Percentiles rank a stretch among this genome's conserved stretches.
These are phyloP conservation scores for Fennellomyces sp. DNA, from an alignment of 371 early-diverging fungal genomes.

Conservation along the genomic window DNA sequence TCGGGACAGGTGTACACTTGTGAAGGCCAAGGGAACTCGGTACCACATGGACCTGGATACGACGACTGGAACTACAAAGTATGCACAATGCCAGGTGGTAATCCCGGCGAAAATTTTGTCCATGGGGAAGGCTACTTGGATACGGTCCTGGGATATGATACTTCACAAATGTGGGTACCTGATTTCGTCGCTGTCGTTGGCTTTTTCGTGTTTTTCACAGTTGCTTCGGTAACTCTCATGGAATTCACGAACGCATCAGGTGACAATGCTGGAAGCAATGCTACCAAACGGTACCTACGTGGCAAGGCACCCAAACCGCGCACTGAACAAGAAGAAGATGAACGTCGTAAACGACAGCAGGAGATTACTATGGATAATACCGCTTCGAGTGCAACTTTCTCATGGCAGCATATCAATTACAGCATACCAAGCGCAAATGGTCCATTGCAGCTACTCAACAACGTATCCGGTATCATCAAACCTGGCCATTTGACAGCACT, in stretches of 20 bases:
- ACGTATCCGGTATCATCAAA: conserved; percentile 52
- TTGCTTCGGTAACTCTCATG: conserved; percentile 40
- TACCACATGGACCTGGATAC: conserved; percentile 62
- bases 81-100: conserved; percentile 62
- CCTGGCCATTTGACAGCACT: conserved; percentile 74
- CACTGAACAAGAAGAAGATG: conserved; percentile 22
- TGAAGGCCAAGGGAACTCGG: conserved; percentile 35
- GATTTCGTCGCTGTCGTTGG: conserved; percentile 31
- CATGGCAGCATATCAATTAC: conserved; percentile 52
- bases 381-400: conserved; percentile 39
- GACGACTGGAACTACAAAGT: conserved; percentile 57
- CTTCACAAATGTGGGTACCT: conserved; percentile 33
- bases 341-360: conserved; percentile 13
- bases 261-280: conserved; percentile 45
- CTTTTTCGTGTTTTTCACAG: conserved; percentile 41
- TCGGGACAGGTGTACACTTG: conserved; percentile 58
- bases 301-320: conserved; percentile 26
- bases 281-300: conserved; percentile 54
- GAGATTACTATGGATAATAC: conserved; percentile 21
- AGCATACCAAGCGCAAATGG: conserved; percentile 48
- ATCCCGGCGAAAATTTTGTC: conserved; percentile 52
- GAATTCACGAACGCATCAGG: conserved; percentile 47
- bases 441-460: conserved; percentile 42
- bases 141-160: conserved; percentile 47
- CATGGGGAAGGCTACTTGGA: conserved; percentile 65